phyloP scores from a whole-genome alignment of 1,284 basidiomycete species.

The Ustilago loliicola region DNA sequence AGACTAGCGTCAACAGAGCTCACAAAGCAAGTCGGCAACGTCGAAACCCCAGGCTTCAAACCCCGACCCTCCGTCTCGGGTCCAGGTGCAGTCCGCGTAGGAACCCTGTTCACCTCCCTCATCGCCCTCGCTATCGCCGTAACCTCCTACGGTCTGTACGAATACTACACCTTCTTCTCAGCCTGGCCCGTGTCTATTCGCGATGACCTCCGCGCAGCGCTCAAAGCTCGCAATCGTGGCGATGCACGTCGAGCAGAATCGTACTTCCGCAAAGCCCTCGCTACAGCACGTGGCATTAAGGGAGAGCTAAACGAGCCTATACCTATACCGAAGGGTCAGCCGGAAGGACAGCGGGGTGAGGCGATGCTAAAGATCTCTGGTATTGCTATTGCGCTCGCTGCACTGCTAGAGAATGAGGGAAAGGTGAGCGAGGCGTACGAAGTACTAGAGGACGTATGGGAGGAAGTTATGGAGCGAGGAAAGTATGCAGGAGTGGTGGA shows the following conservation, averaged over 20 bases:
- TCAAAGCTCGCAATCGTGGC: slow-evolving; percentile 65
- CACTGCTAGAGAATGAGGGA: slow-evolving; percentile 64
- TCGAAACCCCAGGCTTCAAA: slow-evolving; percentile 36
- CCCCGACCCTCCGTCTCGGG: slow-evolving; percentile 28
- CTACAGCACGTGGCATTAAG: slow-evolving; percentile 46
- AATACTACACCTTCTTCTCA: slow-evolving; percentile 68
- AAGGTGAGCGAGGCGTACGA: slow-evolving; percentile 44
- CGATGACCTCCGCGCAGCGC: slow-evolving; percentile 64
- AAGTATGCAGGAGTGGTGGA: slow-evolving; percentile 15
- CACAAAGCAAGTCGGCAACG: slow-evolving; percentile 36
- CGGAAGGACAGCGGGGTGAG: slow-evolving; percentile 21
- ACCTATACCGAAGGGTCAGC: slow-evolving; percentile 31
- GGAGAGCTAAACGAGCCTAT: slow-evolving; percentile 43
- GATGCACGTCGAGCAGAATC: slow-evolving; percentile 61
- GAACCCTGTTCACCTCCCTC: slow-evolving; percentile 52
- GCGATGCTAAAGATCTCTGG: slow-evolving; percentile 68
- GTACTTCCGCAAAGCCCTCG: slow-evolving; percentile 62
- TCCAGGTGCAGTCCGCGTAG: slow-evolving; percentile 34
- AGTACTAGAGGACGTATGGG: slow-evolving; percentile 62
- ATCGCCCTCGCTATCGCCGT: slow-evolving; percentile 62
- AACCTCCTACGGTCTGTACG: slow-evolving; percentile 67
- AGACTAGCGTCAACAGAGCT: slow-evolving; percentile 13
- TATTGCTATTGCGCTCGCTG: slow-evolving; percentile 67
- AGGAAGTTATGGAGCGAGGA: slow-evolving; percentile 50
- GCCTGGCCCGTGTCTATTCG: slow-evolving; percentile 69